Evolutionary conservation across 139 green algal species (phyloP).

Genomic region (Chlamydomonas applanata): DNA sequence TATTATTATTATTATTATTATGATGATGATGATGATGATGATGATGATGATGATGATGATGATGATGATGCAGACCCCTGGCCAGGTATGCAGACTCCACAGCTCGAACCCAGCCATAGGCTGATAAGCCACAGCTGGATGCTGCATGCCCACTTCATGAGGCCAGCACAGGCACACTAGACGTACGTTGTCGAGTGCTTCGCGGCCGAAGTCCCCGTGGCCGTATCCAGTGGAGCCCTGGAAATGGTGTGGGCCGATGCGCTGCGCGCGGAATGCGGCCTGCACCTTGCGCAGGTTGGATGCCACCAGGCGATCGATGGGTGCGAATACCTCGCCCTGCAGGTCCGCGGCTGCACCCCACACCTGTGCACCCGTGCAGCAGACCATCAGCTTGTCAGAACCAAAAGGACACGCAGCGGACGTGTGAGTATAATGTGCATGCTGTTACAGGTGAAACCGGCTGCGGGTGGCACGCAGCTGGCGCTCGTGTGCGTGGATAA

Average conservation of each 20-base stretch:
- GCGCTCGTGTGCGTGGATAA: too few relatives aligned
- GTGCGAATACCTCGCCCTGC: conserved; percentile 47
- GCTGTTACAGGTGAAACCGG: neutral
- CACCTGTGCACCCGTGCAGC: conserved; percentile 32
- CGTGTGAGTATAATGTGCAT: neutral
- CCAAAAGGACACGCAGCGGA: neutral
- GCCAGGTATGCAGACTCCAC: neutral
- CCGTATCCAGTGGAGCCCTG: conserved; percentile 90
- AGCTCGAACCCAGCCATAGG: too few relatives aligned
- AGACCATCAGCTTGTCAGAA: too few relatives aligned
- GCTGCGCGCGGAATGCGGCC: conserved; percentile 50
- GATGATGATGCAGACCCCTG: too few relatives aligned
- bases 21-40: too few relatives aligned
- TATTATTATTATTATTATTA: too few relatives aligned
- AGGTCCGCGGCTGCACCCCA: conserved; percentile 47
- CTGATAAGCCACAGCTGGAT: too few relatives aligned
- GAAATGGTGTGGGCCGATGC: conserved; percentile 90
- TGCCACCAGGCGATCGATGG: conserved; percentile 70
- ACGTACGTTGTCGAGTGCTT: conserved; percentile 77
- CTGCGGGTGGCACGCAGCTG: too few relatives aligned
- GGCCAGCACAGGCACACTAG: neutral
- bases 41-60: too few relatives aligned
- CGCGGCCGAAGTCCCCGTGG: conserved; percentile 85
- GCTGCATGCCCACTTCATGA: neutral
- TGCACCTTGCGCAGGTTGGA: conserved; percentile 72